A percentile compares a stretch with the other conserved stretches of the same genome.
These are phyloP conservation scores for Exophiala phaeomuriformis DNA, from an alignment of 2,329 filamentous ascomycete species.

Conservation along the genomic window DNA sequence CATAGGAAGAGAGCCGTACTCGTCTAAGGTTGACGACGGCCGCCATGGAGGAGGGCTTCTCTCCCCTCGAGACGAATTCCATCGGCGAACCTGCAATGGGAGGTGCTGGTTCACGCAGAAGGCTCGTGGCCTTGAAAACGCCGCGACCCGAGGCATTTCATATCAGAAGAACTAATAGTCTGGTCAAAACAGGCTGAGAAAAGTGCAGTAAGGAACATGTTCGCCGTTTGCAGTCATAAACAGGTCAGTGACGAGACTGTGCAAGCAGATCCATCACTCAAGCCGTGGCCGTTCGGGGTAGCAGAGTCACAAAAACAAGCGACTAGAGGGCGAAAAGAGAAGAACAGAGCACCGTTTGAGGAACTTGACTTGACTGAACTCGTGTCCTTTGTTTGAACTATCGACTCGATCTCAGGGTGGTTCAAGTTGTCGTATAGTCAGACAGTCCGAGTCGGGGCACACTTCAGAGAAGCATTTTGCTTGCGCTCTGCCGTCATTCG, in stretches of 20 bases:
- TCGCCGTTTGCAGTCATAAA: constrained; percentile 5
- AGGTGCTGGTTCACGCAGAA: constrained; percentile 1
- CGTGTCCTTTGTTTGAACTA: background rate
- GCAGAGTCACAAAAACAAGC: background rate
- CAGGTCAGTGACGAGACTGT: background rate
- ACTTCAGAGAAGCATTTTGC: background rate
- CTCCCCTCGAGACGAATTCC: constrained; percentile 16
- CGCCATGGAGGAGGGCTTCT: constrained; percentile 49
- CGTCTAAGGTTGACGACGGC: constrained; percentile 52
- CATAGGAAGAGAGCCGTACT: constrained; percentile 38
- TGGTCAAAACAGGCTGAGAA: background rate
- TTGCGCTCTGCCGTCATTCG: background rate
- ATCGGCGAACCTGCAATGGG: constrained; percentile 1
- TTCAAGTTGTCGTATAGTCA: background rate
- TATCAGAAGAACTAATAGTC: constrained; percentile 9
- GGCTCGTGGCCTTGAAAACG: constrained; percentile 10
- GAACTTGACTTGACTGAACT: background rate
- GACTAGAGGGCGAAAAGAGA: background rate
- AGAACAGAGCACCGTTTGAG: background rate
- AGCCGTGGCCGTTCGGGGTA: background rate
- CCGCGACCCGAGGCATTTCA: constrained; percentile 22
- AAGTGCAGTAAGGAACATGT: background rate
- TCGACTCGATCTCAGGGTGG: background rate
- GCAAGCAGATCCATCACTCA: background rate
- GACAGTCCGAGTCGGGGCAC: background rate